Percentiles rank a stretch among this genome's conserved stretches.
Conservation (phyloP, 192 early-diverging fungal species). For the Podila verticillata region DNA sequence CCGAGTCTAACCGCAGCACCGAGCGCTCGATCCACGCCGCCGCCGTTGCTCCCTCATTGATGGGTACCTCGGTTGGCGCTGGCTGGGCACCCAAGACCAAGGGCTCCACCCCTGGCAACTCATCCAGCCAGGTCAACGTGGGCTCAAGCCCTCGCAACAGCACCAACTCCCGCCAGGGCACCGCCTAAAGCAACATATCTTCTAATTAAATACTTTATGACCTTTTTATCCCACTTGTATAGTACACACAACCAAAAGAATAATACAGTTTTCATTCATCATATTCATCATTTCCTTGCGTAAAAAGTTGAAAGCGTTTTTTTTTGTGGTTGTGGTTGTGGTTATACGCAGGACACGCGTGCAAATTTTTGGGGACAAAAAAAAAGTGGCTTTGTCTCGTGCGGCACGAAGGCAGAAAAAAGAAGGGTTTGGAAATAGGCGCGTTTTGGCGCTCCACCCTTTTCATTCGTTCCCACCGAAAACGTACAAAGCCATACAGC, state of each 20-base stretch:
- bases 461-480: background rate
- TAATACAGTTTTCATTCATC: no score
- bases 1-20: slow-evolving; percentile 25
- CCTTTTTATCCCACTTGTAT: slow-evolving; percentile 3
- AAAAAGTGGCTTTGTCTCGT: no score
- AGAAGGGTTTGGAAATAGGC: no score
- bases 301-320: no score
- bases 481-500: background rate
- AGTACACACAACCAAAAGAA: background rate
- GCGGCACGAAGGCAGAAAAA: no score
- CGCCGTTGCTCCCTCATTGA: slow-evolving; percentile 46
- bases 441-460: background rate
- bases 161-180: slow-evolving; percentile 22
- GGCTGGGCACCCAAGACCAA: slow-evolving; percentile 50
- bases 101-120: slow-evolving; percentile 23
- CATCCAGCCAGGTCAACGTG: slow-evolving; percentile 38
- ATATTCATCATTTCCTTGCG: no score
- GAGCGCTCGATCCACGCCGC: slow-evolving; percentile 45
- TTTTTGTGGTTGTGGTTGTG: no score
- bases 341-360: no score
- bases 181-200: slow-evolving; percentile 19
- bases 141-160: slow-evolving; percentile 38
- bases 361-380: no score
- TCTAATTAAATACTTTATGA: background rate
- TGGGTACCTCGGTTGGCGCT: slow-evolving; percentile 53